Evolutionary conservation across 2,329 filamentous ascomycete species (phyloP).

Genomic region (Rasamsonia emersonii): DNA sequence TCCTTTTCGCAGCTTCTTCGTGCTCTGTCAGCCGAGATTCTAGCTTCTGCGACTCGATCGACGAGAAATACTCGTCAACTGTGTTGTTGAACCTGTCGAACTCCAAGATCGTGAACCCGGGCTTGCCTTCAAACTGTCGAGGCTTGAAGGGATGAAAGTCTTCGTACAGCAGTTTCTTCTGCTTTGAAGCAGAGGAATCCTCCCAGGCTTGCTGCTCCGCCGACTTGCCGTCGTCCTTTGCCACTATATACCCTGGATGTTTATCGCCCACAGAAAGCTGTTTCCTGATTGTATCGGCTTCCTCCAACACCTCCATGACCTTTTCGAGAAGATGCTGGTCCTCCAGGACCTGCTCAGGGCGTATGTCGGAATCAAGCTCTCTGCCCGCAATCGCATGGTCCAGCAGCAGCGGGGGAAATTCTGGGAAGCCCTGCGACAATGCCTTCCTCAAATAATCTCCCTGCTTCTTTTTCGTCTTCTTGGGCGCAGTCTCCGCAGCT

Average conservation of each 20-base stretch:
- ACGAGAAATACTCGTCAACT: constrained; percentile 95
- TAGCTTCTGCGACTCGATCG: constrained; percentile 85
- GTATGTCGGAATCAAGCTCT: constrained; percentile 59
- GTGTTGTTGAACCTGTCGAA: constrained; percentile 85
- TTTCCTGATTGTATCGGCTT: constrained; percentile 61
- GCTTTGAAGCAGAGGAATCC: constrained; percentile 16
- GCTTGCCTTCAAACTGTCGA: constrained; percentile 63
- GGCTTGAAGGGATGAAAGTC: constrained; percentile 94
- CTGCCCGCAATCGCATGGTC: constrained; percentile 71
- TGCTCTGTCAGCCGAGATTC: constrained; percentile 74
- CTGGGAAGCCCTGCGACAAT: constrained; percentile 73
- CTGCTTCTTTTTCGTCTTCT: constrained; percentile 43
- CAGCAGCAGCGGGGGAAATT: constrained; percentile 77
- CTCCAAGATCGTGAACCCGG: constrained; percentile 59
- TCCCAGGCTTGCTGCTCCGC: constrained; percentile 32
- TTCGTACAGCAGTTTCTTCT: constrained; percentile 61
- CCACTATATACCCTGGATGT: constrained; percentile 80
- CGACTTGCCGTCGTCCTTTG: constrained; percentile 45
- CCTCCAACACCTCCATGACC: constrained; percentile 59
- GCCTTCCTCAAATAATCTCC: constrained; percentile 71
- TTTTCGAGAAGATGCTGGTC: constrained; percentile 56
- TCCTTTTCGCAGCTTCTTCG: constrained; percentile 71
- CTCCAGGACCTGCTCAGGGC: constrained; percentile 61
- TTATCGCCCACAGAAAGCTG: constrained; percentile 57
- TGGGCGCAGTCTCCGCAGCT: constrained; percentile 14